Evolutionary conservation across 2,329 filamentous ascomycete genomes (phyloP), one percentile per base, ranked within the genome.

Genomic region (Penicillium sp.): DNA sequence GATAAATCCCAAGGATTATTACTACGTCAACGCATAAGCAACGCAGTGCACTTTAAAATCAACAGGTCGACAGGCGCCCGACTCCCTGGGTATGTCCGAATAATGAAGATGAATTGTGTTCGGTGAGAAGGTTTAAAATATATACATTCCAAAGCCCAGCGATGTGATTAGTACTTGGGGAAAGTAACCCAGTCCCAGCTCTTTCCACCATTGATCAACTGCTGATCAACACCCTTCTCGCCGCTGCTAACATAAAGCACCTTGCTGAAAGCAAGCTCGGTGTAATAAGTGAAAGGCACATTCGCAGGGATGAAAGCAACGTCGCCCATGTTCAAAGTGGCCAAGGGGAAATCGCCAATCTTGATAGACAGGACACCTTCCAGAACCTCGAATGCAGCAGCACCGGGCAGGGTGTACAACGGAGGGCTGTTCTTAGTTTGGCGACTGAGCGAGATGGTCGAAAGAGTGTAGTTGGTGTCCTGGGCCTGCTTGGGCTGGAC

Each of bases 391-490:
- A 75, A 70, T 5, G 71, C 72, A 7, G 66, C 63, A 51, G 73
- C 71, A 1, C 69, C 66, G 0, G 56, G 30, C 15, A 71, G 59
- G 0, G 39, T 59, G 43, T 63, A 68, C 0, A 56, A 58, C 4
- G 63, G 55, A 0, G 62, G 55, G 5, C 59, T 59, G 4, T 61
- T 61, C n/a, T 44, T 45, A 1, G 60, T 60, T 4, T 60, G 63
- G 0, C 60, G 63, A 10, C 66, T 71, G 27, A 79, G 52, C 6
- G 71, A 74, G 36, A 80, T 73, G 1, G 75, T 78, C 0, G 75
- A 73, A 17, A 78, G 58, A 12, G 76, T 75, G 59, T 77, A 79
- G 54, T 74, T 75, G 3, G 61, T 66, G 3, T 68, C 71, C 23
- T 49, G 58, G 3, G 73, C 72, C 59, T 77, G 72, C 13, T 60